Evolutionary conservation across 1,284 basidiomycete species (phyloP), one percentile per base, ranked within the genome.

Genomic region (Austroboletus niveus): DNA sequence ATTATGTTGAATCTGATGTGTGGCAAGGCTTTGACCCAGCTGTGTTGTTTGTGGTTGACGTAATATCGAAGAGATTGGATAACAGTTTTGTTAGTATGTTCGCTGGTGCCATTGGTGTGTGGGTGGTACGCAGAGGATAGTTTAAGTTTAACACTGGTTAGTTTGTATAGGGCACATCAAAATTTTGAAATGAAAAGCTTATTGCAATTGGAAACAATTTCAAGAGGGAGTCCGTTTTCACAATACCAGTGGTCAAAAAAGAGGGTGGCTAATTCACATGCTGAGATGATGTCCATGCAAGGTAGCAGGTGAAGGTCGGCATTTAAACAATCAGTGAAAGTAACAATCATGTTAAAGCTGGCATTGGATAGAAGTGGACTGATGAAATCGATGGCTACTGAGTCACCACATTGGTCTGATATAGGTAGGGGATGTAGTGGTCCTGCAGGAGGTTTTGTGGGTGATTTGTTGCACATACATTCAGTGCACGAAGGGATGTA

Each of bases 1-100:
- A 76, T 77, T 45, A 74, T 65, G 0, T 63, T 57, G 53, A 78
- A 79, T 20, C 63, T 63, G 0, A 76, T 64, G 0, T 58, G 42
- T 0, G 74, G 72, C 0, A 80, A 58, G 0, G 64, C 60, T 0
- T 39, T 9, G 0, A 61, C 54, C 79, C 79, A 82, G 8, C 78
- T 70, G 24, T 62, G 59, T 51, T 81, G 76, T 24, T 74, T 61
- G 34, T 68, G 59, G 20, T 72, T 64, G 5, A 76, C 64, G 49
- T 70, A 64, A 48, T 66, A 73, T 0, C 63, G 62, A 2, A 78
- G 51, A 17, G 58, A 58, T 49, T 75, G 73, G 41, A 55, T 65
- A 1, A 75, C 49, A 0, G 67, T 69, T 48, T 73, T 73, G 60
- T 76, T 76, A 0, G 68, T 65, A 0, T 57, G 47, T 38, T 73